Conservation (phyloP, 179 eudicot species). For the Carnegiea gigantea region DNA sequence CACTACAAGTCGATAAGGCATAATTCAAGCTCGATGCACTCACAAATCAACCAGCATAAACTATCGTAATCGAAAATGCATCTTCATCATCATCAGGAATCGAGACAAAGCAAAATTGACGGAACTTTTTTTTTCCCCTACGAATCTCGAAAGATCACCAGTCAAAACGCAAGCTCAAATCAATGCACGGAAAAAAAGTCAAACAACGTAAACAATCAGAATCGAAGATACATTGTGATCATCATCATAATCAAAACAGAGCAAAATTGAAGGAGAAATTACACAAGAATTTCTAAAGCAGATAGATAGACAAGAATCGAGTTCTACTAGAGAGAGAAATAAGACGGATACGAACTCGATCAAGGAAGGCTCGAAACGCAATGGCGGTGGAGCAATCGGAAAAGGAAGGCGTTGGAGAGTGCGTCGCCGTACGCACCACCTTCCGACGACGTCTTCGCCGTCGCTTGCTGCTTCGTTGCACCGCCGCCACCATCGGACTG, state of each 20-base stretch:
- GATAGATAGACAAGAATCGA: neutral
- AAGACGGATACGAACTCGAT: slow-evolving; percentile 53
- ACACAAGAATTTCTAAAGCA: neutral
- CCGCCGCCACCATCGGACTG: too few species aligned
- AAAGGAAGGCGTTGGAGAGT: too few species aligned
- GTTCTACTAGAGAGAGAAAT: neutral
- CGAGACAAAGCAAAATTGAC: neutral
- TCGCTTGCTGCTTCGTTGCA: slow-evolving; percentile 40
- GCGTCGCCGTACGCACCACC: slow-evolving; percentile 82
- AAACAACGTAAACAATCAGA: neutral
- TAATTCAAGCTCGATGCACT: too few species aligned
- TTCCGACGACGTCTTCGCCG: slow-evolving; percentile 50
- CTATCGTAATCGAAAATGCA: neutral
- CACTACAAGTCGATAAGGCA: too few species aligned
- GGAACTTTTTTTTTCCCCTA: too few species aligned
- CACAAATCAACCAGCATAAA: too few species aligned
- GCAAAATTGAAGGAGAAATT: neutral
- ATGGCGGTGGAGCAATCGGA: slow-evolving; percentile 50
- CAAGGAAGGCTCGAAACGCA: slow-evolving; percentile 62
- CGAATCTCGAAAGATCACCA: too few species aligned
- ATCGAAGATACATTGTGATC: neutral
- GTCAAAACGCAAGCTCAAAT: neutral
- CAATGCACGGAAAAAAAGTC: neutral
- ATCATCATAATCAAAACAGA: slow-evolving; percentile 1
- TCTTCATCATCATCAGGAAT: too few species aligned